Base-by-base conservation (phyloP, 75 land plant species). In the Sequoiadendron giganteum region DNA sequence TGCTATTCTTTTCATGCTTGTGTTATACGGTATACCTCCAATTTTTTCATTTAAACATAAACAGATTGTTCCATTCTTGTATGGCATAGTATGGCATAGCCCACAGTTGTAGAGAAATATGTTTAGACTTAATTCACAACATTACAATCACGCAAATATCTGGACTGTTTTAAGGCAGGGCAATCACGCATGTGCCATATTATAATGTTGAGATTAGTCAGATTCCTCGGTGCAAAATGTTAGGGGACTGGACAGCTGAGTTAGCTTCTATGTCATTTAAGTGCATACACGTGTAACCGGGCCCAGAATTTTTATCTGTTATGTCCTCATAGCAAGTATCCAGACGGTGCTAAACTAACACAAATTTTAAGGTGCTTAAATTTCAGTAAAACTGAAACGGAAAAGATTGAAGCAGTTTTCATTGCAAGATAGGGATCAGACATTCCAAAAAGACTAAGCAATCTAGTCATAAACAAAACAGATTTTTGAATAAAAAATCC, bases 11-110 rank as follows among this genome's bases (percentile, higher is more conserved):
- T 21, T 58, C 61, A 15, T 58, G 65, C 21, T 21, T 21, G 65
- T 19, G 1, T 58, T 58, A 21, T 58, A 19, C 65, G 1, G 21
- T 58, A 21, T 58, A 19, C 65, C 65, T 58, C 28, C 4, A 19
- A 5, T 18, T 58, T 56, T 58, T 21, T 58, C 25, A 58, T 58
- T 58, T 58, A 58, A 58, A 19, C 3, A 56, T 18, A 56, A 56
- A 58, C 65, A 21, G 25, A 21, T 58, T 19, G 7, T 58, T 15
- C 65, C 25, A 4, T 25, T 65, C 70, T 65, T 25, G 70, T 65
- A 65, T 65, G 70, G 70, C 70, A 65, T 65, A 65, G 70, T 65
- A 65, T 65, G 70, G 70, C 70, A 65, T 65, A 65, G n/a, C 70
- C n/a, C 70, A 65, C n/a, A 65, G 16, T 52, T 16, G 2, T 1